A percentile compares a stretch with the other conserved stretches of the same genome.
Conservation (phyloP, 306 rosid genomes). For the Castanea crenata region DNA sequence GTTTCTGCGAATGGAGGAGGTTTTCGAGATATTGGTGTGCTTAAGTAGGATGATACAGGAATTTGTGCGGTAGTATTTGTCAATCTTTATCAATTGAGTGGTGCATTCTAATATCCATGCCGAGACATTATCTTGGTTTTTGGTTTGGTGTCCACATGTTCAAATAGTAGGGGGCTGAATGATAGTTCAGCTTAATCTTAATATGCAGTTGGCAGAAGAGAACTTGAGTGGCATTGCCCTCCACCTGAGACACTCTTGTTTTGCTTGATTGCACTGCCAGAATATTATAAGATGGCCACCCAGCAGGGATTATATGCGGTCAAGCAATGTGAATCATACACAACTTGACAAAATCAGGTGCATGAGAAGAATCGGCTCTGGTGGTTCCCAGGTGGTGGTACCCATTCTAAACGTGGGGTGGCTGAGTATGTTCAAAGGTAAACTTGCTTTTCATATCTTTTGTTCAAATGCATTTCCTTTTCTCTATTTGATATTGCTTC, state of each 20-base stretch:
- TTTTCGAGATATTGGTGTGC: too few species aligned
- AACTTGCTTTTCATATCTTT: constrained; percentile 4
- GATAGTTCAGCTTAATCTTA: too few species aligned
- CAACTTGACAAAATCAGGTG: constrained; percentile 95
- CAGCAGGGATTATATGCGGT: constrained; percentile 94
- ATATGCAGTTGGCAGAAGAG: constrained; percentile 48
- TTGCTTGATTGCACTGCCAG: constrained; percentile 86
- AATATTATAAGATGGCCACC: constrained; percentile 85
- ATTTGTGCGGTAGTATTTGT: too few species aligned
- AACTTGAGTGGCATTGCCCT: constrained; percentile 90
- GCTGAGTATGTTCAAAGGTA: constrained; percentile 86
- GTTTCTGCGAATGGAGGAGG: too few species aligned
- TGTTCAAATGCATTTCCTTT: background rate
- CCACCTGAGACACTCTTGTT: constrained; percentile 68
- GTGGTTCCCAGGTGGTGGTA: constrained; percentile 99
- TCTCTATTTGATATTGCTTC: background rate
- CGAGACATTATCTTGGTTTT: too few species aligned
- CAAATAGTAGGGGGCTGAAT: too few species aligned
- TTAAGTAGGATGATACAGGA: too few species aligned
- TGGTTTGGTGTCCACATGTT: too few species aligned
- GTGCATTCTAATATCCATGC: too few species aligned
- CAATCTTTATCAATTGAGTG: too few species aligned
- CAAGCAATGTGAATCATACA: constrained; percentile 86
- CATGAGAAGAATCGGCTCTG: constrained; percentile 72
- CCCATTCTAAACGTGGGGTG: constrained; percentile 94